phyloP scores from a whole-genome alignment of 73 alveolate genomes.

The Tetrahymena thermophila region DNA sequence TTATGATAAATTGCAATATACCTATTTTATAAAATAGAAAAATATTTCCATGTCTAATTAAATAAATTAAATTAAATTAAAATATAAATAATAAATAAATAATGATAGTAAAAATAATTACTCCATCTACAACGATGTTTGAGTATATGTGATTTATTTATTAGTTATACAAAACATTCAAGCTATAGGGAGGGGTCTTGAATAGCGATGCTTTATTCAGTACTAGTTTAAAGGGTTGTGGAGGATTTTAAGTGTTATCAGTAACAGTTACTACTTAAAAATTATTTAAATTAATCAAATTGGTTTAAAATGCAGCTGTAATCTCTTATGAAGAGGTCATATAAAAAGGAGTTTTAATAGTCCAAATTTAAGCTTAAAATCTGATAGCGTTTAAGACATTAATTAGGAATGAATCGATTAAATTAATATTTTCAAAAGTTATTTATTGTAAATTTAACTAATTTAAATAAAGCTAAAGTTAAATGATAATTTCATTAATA shows the following conservation, averaged over 20 bases:
- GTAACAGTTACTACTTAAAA: background rate
- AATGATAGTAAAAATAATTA: background rate
- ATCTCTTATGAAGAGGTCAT: background rate
- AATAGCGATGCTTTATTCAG: background rate
- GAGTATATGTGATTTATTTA: background rate
- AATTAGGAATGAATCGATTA: background rate
- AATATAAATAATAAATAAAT: too few species aligned
- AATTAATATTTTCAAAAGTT: background rate
- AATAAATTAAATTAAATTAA: too few species aligned
- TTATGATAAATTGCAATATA: background rate
- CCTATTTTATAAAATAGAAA: background rate
- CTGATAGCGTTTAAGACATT: background rate
- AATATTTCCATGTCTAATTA: too few species aligned
- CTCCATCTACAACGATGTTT: background rate
- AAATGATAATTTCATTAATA: background rate
- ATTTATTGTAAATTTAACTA: background rate
- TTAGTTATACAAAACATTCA: background rate
- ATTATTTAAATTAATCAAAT: background rate
- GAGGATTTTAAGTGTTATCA: background rate
- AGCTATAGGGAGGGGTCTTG: background rate
- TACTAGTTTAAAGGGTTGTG: background rate
- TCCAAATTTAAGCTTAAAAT: background rate
- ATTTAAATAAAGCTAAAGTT: background rate
- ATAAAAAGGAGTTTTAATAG: background rate
- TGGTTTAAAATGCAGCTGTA: background rate